Evolutionary conservation across 192 early-diverging fungal species (phyloP).

Genomic region (Rhizophagus sp.): DNA sequence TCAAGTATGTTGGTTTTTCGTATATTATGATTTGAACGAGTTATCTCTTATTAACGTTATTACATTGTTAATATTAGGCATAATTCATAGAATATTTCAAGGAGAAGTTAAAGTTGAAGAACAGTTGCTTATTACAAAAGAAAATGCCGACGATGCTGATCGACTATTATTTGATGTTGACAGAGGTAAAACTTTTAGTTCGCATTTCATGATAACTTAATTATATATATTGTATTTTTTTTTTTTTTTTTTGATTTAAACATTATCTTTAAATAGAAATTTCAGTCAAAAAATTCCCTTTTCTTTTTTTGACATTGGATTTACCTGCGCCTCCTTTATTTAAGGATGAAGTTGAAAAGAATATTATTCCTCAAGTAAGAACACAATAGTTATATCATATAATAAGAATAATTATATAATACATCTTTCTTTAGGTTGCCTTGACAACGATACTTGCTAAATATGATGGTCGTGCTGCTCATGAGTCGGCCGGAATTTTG

Average conservation of each 20-base stretch:
- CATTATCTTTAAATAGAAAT: constrained; percentile 45
- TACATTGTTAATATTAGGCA: constrained; percentile 21
- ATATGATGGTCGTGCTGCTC: constrained; percentile 77
- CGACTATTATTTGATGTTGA: constrained; percentile 46
- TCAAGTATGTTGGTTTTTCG: constrained; percentile 49
- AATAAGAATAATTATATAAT: neutral
- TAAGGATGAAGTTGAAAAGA: constrained; percentile 78
- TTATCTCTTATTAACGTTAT: neutral
- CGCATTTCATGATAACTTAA: neutral
- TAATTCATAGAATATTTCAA: constrained; percentile 83
- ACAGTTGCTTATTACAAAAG: constrained; percentile 57
- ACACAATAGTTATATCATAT: no score
- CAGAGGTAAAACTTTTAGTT: constrained; percentile 31
- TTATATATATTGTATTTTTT: no score
- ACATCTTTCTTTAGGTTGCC: constrained; percentile 52
- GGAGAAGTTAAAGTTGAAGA: constrained; percentile 79
- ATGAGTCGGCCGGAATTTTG: constrained; percentile 55
- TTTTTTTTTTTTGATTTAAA: no score
- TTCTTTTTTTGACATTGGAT: constrained; percentile 87
- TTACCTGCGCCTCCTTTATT: constrained; percentile 90
- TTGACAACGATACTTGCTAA: constrained; percentile 78
- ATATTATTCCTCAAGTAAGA: constrained; percentile 87
- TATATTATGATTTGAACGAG: neutral
- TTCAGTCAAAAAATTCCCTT: constrained; percentile 61
- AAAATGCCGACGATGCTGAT: constrained; percentile 40